Conservation (phyloP, 2,329 filamentous ascomycete species). For the Metarhizium brunneum region DNA sequence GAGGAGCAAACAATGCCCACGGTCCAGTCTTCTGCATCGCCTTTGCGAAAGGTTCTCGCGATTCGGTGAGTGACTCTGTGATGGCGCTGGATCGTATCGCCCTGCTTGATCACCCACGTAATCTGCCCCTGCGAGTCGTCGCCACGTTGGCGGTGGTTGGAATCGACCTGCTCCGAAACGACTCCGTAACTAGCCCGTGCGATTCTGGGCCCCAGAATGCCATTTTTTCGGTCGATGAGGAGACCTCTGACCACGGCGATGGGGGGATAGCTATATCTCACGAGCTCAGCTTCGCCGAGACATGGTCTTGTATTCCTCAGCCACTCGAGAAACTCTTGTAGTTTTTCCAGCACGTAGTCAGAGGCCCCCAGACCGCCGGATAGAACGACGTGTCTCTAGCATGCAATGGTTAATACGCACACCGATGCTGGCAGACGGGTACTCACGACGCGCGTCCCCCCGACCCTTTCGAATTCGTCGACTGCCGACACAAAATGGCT, state of each 20-base stretch:
- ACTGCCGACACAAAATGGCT: background rate
- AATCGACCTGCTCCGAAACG: background rate
- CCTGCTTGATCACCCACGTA: background rate
- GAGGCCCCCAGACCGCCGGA: background rate
- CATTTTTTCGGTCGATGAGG: background rate
- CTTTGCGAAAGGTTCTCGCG: background rate
- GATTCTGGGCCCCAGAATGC: background rate
- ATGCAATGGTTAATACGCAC: background rate
- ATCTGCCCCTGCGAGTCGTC: background rate
- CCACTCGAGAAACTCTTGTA: background rate
- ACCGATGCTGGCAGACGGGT: background rate
- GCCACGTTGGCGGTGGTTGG: background rate
- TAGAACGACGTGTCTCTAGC: background rate
- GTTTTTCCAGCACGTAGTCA: background rate
- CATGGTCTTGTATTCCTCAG: background rate
- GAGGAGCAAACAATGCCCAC: background rate
- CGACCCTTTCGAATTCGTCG: background rate
- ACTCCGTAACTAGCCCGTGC: background rate
- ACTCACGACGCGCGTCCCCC: background rate
- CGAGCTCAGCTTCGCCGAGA: background rate
- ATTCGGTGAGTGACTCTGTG: background rate
- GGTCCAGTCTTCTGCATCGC: background rate
- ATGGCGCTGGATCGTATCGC: background rate
- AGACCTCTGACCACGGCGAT: background rate
- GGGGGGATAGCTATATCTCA: background rate